Evolutionary conservation across 192 early-diverging fungal species (phyloP).

Genomic region (Entomortierella lignicola): DNA sequence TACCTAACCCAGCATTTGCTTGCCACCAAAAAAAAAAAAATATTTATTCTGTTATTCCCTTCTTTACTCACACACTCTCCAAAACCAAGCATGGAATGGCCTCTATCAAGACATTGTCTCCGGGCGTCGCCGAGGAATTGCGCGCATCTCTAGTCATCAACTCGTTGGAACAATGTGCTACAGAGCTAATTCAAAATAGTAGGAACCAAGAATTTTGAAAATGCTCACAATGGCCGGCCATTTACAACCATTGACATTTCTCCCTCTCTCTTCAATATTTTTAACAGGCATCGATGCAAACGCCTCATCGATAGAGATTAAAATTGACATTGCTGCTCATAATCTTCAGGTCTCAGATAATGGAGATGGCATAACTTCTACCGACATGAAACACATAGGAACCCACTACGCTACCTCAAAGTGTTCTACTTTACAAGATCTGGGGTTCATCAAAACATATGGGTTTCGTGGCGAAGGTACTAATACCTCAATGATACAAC

Average conservation of each 20-base stretch:
- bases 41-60: background rate
- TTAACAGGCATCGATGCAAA: constrained; percentile 66
- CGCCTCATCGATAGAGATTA: constrained; percentile 62
- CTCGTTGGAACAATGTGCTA: constrained; percentile 63
- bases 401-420: constrained; percentile 71
- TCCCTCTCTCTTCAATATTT: background rate
- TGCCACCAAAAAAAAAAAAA: constrained; percentile 17
- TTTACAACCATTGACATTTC: too few relatives aligned
- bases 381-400: constrained; percentile 62
- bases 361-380: constrained; percentile 66
- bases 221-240: too few relatives aligned
- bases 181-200: constrained; percentile 75
- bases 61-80: background rate
- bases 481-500: background rate
- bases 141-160: constrained; percentile 50
- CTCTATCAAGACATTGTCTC: constrained; percentile 41
- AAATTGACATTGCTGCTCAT: constrained; percentile 53
- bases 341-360: constrained; percentile 71
- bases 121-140: constrained; percentile 38
- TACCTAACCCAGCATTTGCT: too few relatives aligned
- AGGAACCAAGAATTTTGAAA: background rate
- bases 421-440: constrained; percentile 54
- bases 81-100: constrained; percentile 44
- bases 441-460: constrained; percentile 58
- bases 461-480: constrained; percentile 82